Conservation (phyloP, 2,329 filamentous ascomycete species). For the Epichloe typhina region DNA sequence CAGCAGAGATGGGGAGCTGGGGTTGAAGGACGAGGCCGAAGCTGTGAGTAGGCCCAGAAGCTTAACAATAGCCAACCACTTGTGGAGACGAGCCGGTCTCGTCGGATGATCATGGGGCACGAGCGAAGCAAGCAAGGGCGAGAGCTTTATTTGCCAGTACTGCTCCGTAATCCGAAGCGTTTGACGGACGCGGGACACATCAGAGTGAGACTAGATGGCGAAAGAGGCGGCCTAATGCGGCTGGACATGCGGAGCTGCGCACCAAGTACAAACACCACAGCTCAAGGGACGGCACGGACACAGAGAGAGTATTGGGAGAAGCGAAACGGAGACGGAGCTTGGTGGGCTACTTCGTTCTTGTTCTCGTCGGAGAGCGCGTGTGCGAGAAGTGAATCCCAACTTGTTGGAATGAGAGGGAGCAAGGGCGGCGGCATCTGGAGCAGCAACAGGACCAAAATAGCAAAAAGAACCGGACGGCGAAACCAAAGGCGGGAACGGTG, state of each 20-base stretch:
- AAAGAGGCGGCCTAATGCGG: not conserved
- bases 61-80: constrained; percentile 2
- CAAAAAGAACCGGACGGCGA: not conserved
- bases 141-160: not conserved
- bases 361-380: not conserved
- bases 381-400: constrained; percentile 1
- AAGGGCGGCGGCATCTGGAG: not conserved
- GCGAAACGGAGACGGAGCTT: not conserved
- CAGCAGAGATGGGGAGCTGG: not conserved
- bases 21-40: not conserved
- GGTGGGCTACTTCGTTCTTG: not conserved
- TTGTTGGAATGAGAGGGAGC: not conserved
- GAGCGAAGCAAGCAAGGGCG: not conserved
- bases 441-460: not conserved
- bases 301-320: not conserved
- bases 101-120: constrained; percentile 5
- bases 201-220: not conserved
- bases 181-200: not conserved
- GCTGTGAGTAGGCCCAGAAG: not conserved
- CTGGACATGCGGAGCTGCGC: constrained; percentile 1
- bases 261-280: constrained; percentile 3
- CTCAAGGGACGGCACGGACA: constrained; percentile 5
- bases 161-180: not conserved
- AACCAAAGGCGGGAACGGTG: constrained; percentile 2
- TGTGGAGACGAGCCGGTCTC: constrained; percentile 5